Conservation (phyloP, 495 filamentous ascomycete species). For the Annulohypoxylon moriforme region DNA sequence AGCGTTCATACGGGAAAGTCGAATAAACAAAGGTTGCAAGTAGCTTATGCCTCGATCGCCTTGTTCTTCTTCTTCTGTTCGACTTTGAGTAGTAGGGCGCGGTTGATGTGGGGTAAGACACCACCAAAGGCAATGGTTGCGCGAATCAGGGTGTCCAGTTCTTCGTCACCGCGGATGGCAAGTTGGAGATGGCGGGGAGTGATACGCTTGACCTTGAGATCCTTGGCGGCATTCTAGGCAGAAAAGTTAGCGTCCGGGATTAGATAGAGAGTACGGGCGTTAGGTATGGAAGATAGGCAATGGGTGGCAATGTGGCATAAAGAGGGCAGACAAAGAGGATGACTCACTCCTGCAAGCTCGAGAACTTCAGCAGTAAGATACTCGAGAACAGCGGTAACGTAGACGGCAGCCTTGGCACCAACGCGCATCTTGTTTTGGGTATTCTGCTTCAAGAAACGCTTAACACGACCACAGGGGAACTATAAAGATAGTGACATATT, state of each 20-base stretch:
- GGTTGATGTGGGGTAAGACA: slow-evolving; percentile 98
- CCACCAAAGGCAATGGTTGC: slow-evolving; percentile 98
- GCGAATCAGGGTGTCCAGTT: slow-evolving; percentile 95
- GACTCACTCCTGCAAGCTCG: slow-evolving; percentile 86
- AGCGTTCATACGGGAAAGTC: slow-evolving; percentile 13
- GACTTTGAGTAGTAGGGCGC: slow-evolving; percentile 95
- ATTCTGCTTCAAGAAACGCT: slow-evolving; percentile 99
- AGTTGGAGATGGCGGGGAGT: slow-evolving; percentile 98
- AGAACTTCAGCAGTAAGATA: slow-evolving; percentile 99
- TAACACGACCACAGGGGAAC: slow-evolving; percentile 99
- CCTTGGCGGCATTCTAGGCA: slow-evolving; percentile 89
- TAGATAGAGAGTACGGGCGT: not conserved
- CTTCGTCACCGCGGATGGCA: slow-evolving; percentile 97
- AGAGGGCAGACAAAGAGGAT: slow-evolving; percentile 25
- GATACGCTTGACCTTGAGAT: slow-evolving; percentile 99
- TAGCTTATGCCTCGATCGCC: slow-evolving; percentile 65
- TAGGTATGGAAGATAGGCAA: not conserved
- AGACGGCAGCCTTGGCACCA: slow-evolving; percentile 97
- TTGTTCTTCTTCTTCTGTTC: slow-evolving; percentile 99
- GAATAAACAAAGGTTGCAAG: slow-evolving; percentile 7
- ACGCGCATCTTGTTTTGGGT: slow-evolving; percentile 99
- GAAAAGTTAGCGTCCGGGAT: slow-evolving; percentile 25
- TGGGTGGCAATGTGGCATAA: slow-evolving; percentile 25
- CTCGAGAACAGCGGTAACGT: slow-evolving; percentile 97
- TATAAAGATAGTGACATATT: slow-evolving; percentile 56